Evolutionary conservation across 805 yeast genomes (phyloP).

Genomic region (Priceomyces haplophilus): DNA sequence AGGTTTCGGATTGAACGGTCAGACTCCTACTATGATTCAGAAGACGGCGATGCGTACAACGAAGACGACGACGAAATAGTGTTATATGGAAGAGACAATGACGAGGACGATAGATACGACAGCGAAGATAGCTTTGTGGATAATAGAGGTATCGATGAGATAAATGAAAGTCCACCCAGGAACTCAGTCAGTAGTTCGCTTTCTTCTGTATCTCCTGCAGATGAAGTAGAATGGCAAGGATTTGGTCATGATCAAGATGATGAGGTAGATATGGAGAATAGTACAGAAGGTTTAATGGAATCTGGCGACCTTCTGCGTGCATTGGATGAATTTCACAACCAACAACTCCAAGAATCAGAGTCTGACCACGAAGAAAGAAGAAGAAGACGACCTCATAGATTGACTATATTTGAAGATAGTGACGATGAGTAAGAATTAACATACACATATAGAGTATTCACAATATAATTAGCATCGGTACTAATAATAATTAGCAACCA

Average conservation of each 20-base stretch:
- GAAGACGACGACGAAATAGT: conserved; percentile 31
- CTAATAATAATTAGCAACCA: neutral
- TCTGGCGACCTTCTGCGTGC: conserved; percentile 22
- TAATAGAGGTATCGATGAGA: conserved; percentile 19
- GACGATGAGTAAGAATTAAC: conserved; percentile 9
- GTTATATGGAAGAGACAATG: conserved; percentile 13
- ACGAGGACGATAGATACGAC: conserved; percentile 21
- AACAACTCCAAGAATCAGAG: conserved; percentile 9
- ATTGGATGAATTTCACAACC: conserved; percentile 22
- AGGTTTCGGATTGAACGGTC: conserved; percentile 39
- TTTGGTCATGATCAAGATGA: conserved; percentile 11
- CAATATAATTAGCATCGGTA: neutral
- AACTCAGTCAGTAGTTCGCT: conserved; percentile 10
- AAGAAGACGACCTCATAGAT: conserved; percentile 15
- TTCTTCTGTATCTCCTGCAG: conserved; percentile 4
- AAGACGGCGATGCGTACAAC: conserved; percentile 35
- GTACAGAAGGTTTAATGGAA: conserved; percentile 7
- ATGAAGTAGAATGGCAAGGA: conserved; percentile 18
- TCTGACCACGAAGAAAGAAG: conserved; percentile 10
- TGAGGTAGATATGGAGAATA: conserved; percentile 4
- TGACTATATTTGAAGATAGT: conserved; percentile 17
- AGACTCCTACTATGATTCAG: conserved; percentile 34
- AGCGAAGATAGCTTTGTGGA: conserved; percentile 35
- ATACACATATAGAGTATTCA: neutral
- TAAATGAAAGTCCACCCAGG: conserved; percentile 14